Percentiles rank a stretch among this genome's conserved stretches.
These are phyloP conservation scores for Strobilomyces echinocephalus DNA, from an alignment of 768 basidiomycete species.

Conservation along the genomic window DNA sequence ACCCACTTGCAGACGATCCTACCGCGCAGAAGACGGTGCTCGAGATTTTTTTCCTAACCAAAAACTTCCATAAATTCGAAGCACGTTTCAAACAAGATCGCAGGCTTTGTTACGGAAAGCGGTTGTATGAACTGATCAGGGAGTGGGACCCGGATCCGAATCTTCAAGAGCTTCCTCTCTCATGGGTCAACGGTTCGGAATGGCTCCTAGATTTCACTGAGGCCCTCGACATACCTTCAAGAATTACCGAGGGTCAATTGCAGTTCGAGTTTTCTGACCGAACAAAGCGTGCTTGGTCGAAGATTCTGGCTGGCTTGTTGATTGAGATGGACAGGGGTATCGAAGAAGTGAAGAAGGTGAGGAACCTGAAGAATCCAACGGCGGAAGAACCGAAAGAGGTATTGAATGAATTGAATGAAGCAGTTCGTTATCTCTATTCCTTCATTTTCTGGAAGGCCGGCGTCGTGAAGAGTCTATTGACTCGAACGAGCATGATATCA, in stretches of 20 bases:
- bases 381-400: not conserved
- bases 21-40: not conserved
- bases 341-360: not conserved
- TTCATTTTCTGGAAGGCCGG: not conserved
- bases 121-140: not conserved
- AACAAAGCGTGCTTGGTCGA: not conserved
- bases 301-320: not conserved
- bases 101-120: not conserved
- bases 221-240: not conserved
- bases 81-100: not conserved
- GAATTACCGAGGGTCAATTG: not conserved
- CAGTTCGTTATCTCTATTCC: not conserved
- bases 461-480: not conserved
- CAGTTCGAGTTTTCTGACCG: not conserved
- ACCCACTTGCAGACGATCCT: not conserved
- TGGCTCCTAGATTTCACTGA: not conserved
- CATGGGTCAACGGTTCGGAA: not conserved
- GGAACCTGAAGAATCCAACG: not conserved
- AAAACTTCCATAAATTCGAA: not conserved
- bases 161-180: not conserved
- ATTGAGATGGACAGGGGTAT: not conserved
- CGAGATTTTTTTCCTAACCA: not conserved
- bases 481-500: not conserved
- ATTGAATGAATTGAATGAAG: not conserved
- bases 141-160: not conserved